Evolutionary conservation across 805 yeast genomes (phyloP), one percentile per base, ranked within the genome.

Genomic region (Cyberlindnera mycetangii): DNA sequence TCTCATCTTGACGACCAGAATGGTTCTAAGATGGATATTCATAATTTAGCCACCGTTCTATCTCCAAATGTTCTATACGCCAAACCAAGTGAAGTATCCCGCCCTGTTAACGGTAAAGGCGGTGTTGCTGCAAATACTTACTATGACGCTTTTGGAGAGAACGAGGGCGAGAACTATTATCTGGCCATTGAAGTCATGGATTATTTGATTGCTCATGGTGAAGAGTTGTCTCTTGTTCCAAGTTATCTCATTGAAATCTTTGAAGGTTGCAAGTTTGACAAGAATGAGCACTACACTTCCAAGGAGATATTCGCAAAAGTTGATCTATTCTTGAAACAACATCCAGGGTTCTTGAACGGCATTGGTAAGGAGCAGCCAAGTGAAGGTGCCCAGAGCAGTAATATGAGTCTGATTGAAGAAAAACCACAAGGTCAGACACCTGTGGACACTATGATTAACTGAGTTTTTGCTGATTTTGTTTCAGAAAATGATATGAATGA

Each of bases 1-100:
- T 86, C 97, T 1, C 90, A 88, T 54, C 79, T 90, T 49, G 97
- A 89, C 58, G 95, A 89, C 55, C 90, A 86, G 53, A 78, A 81
- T 18, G 93, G 93, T 1, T 89, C 97, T 3, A 93, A 92, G 68
- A 93, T 93, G 99, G 97, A 92, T 61, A 79, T 86, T 27, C 96
- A 89, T 61, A 93, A 93, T 62, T 72, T 93, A 51, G 96, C 99
- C 2, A 93, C 98, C 0, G 99, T 93, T 3, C 75, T 93, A 39
- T 86, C 97, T 0, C 99, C 99, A 2, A 93, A 90, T 58, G 82
- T 93, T 36, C 70, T 95, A 32, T 84, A 83, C 54, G 66, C 83
- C 1, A 76, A 74, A 49, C 78, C 74, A 11, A 56, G 56, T 5
- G 64, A 67, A 11, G 46, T 58, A 11, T 35, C 52, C 0, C 54